Percentiles rank a stretch among this genome's conserved stretches.
Conservation (phyloP, 208 protist species). For the Acanthamoeba comandoni region DNA sequence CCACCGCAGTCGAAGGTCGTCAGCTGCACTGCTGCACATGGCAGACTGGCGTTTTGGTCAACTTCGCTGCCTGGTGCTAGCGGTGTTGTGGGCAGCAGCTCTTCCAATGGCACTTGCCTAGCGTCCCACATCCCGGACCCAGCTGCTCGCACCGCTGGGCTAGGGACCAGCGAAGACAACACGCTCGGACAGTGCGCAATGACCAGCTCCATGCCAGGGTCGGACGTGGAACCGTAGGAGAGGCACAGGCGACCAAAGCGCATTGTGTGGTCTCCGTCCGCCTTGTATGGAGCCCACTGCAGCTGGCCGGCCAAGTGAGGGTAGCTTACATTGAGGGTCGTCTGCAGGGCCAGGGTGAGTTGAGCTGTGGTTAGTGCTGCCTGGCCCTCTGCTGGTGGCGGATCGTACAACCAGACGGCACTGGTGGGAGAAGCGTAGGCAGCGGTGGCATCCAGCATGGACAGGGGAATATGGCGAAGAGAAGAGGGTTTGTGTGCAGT, state of each 20-base stretch:
- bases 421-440: neutral
- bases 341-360: neutral
- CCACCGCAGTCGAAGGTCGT: constrained; percentile 10
- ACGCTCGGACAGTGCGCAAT: neutral
- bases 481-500: no score
- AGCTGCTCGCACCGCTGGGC: neutral
- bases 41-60: neutral
- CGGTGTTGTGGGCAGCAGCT: neutral
- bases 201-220: neutral
- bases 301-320: neutral
- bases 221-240: neutral
- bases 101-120: neutral
- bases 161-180: neutral
- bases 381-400: neutral
- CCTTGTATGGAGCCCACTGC: neutral
- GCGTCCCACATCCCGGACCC: neutral
- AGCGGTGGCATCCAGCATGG: neutral
- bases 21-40: neutral
- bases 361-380: neutral
- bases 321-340: neutral
- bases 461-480: neutral
- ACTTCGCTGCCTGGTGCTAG: neutral
- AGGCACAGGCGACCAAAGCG: neutral
- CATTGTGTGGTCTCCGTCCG: neutral
- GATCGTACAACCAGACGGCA: neutral